Conservation (phyloP, 2,329 filamentous ascomycete genomes). For the Ascochyta rabiei region DNA sequence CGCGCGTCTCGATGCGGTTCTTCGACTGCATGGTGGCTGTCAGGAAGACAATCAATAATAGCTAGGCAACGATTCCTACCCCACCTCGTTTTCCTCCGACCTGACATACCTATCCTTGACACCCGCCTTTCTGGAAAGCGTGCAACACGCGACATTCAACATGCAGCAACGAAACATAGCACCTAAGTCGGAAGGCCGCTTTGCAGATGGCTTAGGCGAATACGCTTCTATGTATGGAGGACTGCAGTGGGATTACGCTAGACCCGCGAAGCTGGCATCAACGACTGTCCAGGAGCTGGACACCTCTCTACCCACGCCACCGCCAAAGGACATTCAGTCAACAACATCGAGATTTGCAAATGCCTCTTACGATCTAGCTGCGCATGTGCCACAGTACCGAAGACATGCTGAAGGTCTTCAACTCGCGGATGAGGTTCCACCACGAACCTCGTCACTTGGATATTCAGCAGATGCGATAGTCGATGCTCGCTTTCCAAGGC, state of each 20-base stretch:
- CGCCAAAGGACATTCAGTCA: background rate
- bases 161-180: conserved; percentile 4
- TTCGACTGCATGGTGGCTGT: conserved; percentile 7
- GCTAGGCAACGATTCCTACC: conserved; percentile 1
- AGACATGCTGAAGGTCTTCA: conserved; percentile 19
- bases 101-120: conserved; percentile 2
- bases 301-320: background rate
- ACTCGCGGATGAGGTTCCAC: conserved; percentile 1
- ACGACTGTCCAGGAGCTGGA: conserved; percentile 9
- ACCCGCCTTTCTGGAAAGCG: background rate
- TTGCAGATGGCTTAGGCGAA: conserved; percentile 8
- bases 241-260: conserved; percentile 4
- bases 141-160: background rate
- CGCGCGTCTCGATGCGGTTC: background rate
- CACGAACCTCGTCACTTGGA: conserved; percentile 1
- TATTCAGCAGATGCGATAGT: conserved; percentile 2
- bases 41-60: background rate
- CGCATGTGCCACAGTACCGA: conserved; percentile 9
- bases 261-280: conserved; percentile 2
- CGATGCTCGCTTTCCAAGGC: background rate
- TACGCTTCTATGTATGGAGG: conserved; percentile 10
- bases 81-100: conserved; percentile 1
- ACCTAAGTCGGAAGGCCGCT: background rate
- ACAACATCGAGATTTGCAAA: conserved; percentile 5
- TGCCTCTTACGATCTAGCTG: conserved; percentile 19